Percentiles rank a stretch among this genome's conserved stretches.
phyloP scores from a whole-genome alignment of 768 basidiomycete genomes.

The Suillus occidentalis region DNA sequence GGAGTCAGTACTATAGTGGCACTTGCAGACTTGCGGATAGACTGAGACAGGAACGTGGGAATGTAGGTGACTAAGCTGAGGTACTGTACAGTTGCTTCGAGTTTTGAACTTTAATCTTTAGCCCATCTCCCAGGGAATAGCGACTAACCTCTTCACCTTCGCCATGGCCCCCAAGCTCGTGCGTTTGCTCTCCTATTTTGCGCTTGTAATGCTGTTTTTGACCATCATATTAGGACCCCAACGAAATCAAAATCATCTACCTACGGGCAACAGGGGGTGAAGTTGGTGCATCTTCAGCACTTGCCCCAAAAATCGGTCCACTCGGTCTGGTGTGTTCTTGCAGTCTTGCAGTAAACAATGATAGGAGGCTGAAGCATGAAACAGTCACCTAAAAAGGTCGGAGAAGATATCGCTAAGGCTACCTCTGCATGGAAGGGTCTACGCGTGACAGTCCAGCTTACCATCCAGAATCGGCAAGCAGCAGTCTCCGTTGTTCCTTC shows the following conservation, averaged over 20 bases:
- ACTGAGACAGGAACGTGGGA: neutral
- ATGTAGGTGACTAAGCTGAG: neutral
- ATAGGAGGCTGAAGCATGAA: constrained; percentile 15
- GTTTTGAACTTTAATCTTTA: constrained; percentile 3
- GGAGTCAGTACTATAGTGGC: no score
- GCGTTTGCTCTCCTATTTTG: constrained; percentile 22
- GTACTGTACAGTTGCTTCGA: constrained; percentile 9
- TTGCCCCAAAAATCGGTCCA: constrained; percentile 99
- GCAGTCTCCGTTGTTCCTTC: constrained; percentile 95
- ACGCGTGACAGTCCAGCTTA: constrained; percentile 97
- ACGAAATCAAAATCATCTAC: constrained; percentile 98
- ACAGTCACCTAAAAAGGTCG: constrained; percentile 99
- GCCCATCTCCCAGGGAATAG: constrained; percentile 5
- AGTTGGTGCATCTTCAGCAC: constrained; percentile 96
- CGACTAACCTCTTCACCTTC: constrained; percentile 29
- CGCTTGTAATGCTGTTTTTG: neutral
- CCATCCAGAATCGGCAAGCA: constrained; percentile 99
- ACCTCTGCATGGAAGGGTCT: constrained; percentile 99
- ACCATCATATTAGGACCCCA: constrained; percentile 73
- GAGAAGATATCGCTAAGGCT: constrained; percentile 99
- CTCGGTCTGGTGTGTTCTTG: constrained; percentile 84
- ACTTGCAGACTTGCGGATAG: no score
- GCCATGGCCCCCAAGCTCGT: constrained; percentile 82
- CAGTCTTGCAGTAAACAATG: constrained; percentile 1
- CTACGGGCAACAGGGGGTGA: constrained; percentile 98